phyloP scores from a whole-genome alignment of 495 filamentous ascomycete species.

The Penicillium simplicissimum region DNA sequence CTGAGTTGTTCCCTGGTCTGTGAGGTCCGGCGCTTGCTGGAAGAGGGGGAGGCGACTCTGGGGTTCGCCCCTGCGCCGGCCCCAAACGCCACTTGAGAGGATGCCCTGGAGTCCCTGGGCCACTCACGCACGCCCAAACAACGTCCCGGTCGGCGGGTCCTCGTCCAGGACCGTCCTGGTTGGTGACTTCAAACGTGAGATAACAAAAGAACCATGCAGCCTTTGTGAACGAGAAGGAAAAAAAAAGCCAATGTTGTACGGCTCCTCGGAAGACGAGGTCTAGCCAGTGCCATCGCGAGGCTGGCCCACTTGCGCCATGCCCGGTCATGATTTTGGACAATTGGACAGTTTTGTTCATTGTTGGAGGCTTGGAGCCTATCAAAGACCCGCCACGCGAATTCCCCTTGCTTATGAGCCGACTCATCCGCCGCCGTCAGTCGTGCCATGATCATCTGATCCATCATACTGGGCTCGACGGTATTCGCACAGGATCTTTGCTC shows the following conservation, averaged over 20 bases:
- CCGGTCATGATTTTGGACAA: background rate
- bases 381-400: slow-evolving; percentile 17
- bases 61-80: slow-evolving; percentile 14
- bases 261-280: background rate
- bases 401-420: slow-evolving; percentile 11
- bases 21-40: background rate
- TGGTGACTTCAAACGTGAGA: background rate
- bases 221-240: background rate
- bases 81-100: slow-evolving; percentile 8
- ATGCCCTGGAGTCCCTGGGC: no score
- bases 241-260: background rate
- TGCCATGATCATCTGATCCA: slow-evolving; percentile 28
- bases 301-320: background rate
- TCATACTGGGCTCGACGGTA: background rate
- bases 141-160: no score
- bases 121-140: no score
- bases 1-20: background rate
- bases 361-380: slow-evolving; percentile 5
- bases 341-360: background rate
- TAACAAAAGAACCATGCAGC: background rate
- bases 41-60: background rate
- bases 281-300: slow-evolving; percentile 2
- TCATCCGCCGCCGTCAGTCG: background rate
- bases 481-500: background rate
- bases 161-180: background rate